Conservation (phyloP, 1,139 yeast species). For the Debaryomyces sp. region DNA sequence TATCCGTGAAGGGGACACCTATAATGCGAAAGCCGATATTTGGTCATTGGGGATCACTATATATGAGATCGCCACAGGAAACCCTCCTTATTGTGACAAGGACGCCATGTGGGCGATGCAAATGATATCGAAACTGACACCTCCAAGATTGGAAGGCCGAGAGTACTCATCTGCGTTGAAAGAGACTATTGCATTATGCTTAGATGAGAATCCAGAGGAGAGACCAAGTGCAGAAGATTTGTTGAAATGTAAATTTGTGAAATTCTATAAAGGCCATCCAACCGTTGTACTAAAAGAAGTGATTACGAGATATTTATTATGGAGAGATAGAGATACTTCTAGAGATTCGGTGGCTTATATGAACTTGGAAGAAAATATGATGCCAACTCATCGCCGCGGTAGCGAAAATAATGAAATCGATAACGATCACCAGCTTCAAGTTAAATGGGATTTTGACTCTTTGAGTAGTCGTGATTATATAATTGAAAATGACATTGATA, state of each 20-base stretch:
- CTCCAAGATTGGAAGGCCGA: constrained; percentile 92
- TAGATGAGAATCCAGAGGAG: constrained; percentile 91
- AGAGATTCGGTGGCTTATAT: constrained; percentile 51
- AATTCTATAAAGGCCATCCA: constrained; percentile 59
- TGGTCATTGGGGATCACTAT: constrained; percentile 95
- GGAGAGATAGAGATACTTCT: constrained; percentile 66
- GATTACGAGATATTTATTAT: constrained; percentile 74
- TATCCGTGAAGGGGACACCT: constrained; percentile 86
- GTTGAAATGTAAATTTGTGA: constrained; percentile 71
- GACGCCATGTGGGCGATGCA: constrained; percentile 96
- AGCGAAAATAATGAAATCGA: constrained; percentile 17
- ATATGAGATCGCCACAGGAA: constrained; percentile 94
- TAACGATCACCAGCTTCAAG: constrained; percentile 47
- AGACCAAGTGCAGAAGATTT: constrained; percentile 88
- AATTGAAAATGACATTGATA: constrained; percentile 62
- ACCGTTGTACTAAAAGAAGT: constrained; percentile 70
- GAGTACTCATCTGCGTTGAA: constrained; percentile 75
- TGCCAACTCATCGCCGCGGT: not conserved
- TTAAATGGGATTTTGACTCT: constrained; percentile 90
- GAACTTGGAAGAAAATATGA: constrained; percentile 36
- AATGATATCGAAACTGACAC: constrained; percentile 87
- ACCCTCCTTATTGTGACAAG: constrained; percentile 95
- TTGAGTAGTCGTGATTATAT: constrained; percentile 72
- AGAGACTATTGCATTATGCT: constrained; percentile 87
- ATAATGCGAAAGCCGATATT: constrained; percentile 84